Evolutionary conservation across 2,329 filamentous ascomycete species (phyloP).

Genomic region (Cadophora malorum): DNA sequence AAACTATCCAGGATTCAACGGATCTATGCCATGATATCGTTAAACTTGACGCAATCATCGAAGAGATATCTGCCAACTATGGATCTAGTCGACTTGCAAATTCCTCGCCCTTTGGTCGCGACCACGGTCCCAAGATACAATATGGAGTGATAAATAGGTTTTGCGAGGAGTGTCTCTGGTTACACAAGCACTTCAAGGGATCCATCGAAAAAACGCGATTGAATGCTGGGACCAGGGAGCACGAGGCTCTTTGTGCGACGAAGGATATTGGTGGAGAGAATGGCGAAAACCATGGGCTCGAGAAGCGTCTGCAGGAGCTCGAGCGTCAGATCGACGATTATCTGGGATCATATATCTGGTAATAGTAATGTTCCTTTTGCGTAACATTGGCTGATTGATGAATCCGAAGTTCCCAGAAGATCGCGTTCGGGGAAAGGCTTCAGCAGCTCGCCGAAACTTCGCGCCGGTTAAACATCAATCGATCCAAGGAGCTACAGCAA

Average conservation of each 20-base stretch:
- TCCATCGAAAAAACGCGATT: neutral
- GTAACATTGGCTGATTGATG: neutral
- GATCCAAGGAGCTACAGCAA: neutral
- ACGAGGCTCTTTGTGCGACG: neutral
- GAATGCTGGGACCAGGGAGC: neutral
- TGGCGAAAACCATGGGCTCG: neutral
- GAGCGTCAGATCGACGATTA: neutral
- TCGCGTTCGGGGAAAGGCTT: neutral
- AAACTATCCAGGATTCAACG: neutral
- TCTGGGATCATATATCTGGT: neutral
- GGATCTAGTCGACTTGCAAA: neutral
- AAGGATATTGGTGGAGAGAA: neutral
- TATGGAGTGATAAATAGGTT: neutral
- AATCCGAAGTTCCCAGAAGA: neutral
- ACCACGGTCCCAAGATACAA: neutral
- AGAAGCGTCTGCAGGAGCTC: neutral
- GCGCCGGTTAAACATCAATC: constrained; percentile 3
- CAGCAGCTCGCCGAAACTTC: constrained; percentile 4
- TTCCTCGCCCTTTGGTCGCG: neutral
- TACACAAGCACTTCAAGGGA: neutral
- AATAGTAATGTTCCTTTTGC: too few relatives aligned
- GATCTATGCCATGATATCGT: neutral
- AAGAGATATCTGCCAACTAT: neutral
- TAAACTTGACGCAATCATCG: neutral
- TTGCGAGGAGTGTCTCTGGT: neutral